Evolutionary conservation across 2,329 filamentous ascomycete genomes (phyloP).

Genomic region (Penicillium sp.): DNA sequence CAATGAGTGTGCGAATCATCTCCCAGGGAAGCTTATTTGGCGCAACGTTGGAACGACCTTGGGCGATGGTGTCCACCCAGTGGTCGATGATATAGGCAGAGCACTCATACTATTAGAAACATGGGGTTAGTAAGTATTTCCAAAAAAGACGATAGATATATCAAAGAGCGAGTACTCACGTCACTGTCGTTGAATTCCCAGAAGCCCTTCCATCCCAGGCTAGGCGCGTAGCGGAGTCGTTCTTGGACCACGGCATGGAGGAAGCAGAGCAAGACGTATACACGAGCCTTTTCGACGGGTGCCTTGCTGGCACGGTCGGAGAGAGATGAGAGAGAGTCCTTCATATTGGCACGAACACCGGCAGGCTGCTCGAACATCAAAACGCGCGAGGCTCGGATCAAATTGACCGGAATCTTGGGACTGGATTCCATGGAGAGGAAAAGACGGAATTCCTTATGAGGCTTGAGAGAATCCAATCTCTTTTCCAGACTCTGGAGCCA

Average conservation of each 20-base stretch:
- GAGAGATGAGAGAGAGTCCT: slow-evolving; percentile 87
- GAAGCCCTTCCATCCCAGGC: slow-evolving; percentile 95
- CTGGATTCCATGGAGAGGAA: slow-evolving; percentile 99
- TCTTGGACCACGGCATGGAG: slow-evolving; percentile 96
- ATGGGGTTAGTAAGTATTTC: slow-evolving; percentile 21
- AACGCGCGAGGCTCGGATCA: slow-evolving; percentile 89
- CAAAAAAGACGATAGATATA: background rate
- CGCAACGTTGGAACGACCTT: slow-evolving; percentile 87
- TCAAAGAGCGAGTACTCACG: slow-evolving; percentile 63
- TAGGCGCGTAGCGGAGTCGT: slow-evolving; percentile 89
- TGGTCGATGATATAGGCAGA: slow-evolving; percentile 93
- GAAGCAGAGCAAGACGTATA: slow-evolving; percentile 92
- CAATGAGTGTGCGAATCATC: slow-evolving; percentile 86
- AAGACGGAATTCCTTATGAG: slow-evolving; percentile 87
- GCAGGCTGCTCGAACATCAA: slow-evolving; percentile 98
- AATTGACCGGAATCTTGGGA: slow-evolving; percentile 93
- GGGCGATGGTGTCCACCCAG: slow-evolving; percentile 83
- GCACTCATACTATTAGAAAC: slow-evolving; percentile 78
- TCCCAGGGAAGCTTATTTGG: slow-evolving; percentile 96
- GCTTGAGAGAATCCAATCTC: slow-evolving; percentile 91
- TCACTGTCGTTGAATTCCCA: slow-evolving; percentile 99
- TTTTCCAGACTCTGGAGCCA: slow-evolving; percentile 99
- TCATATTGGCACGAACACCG: slow-evolving; percentile 96
- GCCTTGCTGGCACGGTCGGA: slow-evolving; percentile 75
- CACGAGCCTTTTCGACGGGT: slow-evolving; percentile 85